A percentile compares a stretch with the other conserved stretches of the same genome.
Evolutionary conservation across 306 rosid genomes (phyloP).

Genomic region (Dryas drummondii): DNA sequence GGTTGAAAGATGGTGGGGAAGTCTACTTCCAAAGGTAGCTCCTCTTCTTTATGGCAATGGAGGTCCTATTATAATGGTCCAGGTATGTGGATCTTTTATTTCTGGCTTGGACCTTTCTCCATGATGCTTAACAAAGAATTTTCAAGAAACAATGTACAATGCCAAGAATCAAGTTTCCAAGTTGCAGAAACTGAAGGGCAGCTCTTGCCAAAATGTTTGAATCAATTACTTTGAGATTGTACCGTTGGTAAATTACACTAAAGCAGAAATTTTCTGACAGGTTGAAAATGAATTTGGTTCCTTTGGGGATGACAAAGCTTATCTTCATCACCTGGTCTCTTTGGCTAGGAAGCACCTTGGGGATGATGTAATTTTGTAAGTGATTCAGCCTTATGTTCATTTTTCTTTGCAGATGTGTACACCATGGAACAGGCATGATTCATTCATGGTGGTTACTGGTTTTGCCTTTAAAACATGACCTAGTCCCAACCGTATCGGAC

Average conservation of each 20-base stretch:
- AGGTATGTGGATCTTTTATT: slow-evolving; percentile 46
- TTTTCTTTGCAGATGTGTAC: slow-evolving; percentile 3
- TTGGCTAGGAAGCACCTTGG: slow-evolving; percentile 77
- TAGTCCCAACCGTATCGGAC: background rate
- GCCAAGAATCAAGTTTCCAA: background rate
- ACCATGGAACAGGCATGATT: background rate
- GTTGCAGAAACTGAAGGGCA: background rate
- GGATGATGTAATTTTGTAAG: slow-evolving; percentile 74
- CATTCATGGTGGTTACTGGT: background rate
- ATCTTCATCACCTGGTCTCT: slow-evolving; percentile 70
- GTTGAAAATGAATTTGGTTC: slow-evolving; percentile 94
- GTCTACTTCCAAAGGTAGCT: slow-evolving; percentile 69
- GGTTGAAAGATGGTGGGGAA: slow-evolving; percentile 94
- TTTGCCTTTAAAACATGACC: slow-evolving; percentile 1
- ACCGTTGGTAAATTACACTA: slow-evolving; percentile 4
- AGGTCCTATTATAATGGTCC: slow-evolving; percentile 93
- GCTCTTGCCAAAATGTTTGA: background rate
- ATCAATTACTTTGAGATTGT: slow-evolving; percentile 4
- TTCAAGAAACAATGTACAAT: background rate
- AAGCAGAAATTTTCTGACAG: slow-evolving; percentile 50
- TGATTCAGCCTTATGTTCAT: slow-evolving; percentile 22
- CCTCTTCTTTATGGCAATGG: slow-evolving; percentile 77
- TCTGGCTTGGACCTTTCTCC: slow-evolving; percentile 5
- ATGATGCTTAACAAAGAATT: slow-evolving; percentile 7
- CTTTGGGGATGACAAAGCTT: slow-evolving; percentile 75